phyloP scores from a whole-genome alignment of 1,284 basidiomycete genomes.

The Tylopilus microsporus region DNA sequence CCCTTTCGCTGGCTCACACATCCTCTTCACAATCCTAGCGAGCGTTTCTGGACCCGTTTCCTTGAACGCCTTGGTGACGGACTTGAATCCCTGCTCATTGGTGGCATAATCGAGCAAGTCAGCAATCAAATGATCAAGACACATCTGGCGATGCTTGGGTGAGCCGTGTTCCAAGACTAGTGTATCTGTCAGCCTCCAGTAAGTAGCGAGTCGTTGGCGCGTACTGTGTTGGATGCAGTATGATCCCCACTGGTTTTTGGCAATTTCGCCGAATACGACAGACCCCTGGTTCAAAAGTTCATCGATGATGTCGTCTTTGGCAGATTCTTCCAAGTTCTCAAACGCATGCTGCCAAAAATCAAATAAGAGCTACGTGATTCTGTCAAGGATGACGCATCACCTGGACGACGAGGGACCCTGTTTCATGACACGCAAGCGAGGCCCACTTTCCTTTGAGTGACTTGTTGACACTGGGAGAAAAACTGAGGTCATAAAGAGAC shows the following conservation, averaged over 20 bases:
- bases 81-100: slow-evolving; percentile 78
- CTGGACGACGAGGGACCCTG: slow-evolving; percentile 78
- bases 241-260: slow-evolving; percentile 80
- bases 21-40: slow-evolving; percentile 64
- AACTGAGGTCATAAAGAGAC: slow-evolving; percentile 4
- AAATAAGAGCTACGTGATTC: slow-evolving; percentile 4
- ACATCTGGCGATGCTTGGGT: slow-evolving; percentile 62
- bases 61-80: slow-evolving; percentile 76
- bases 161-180: slow-evolving; percentile 72
- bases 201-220: slow-evolving; percentile 23
- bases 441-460: slow-evolving; percentile 82
- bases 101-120: slow-evolving; percentile 72
- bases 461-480: slow-evolving; percentile 59
- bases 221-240: slow-evolving; percentile 79
- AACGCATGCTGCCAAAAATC: slow-evolving; percentile 63
- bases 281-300: slow-evolving; percentile 70
- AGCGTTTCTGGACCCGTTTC: slow-evolving; percentile 72
- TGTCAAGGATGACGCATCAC: slow-evolving; percentile 38
- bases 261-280: slow-evolving; percentile 64
- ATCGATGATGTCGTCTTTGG: slow-evolving; percentile 76
- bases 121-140: slow-evolving; percentile 65
- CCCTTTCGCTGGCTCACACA: slow-evolving; percentile 80
- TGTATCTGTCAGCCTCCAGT: slow-evolving; percentile 3
- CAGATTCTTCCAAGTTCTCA: slow-evolving; percentile 75
- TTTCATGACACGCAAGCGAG: slow-evolving; percentile 80